Evolutionary conservation across 768 basidiomycete species (phyloP), one percentile per base, ranked within the genome.

Genomic region (Podaxis mareebaensis): DNA sequence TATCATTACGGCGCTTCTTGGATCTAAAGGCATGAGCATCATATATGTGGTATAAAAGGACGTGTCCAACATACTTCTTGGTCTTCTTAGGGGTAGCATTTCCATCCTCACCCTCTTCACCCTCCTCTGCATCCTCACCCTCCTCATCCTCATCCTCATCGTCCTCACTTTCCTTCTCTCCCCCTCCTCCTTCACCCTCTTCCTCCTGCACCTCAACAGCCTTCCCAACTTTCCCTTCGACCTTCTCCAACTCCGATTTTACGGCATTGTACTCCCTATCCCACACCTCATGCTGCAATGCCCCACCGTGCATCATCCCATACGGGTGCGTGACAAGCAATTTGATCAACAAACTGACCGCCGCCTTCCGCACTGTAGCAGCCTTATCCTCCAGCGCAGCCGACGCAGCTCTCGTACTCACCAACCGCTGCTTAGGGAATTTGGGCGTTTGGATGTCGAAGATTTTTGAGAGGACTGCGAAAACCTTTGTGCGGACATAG

Each of bases 401-500:
- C 36, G 92, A 86, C 0, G 95, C 91, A n/a, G 86, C 85, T 54
- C 82, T 79, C 4, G 95, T 90, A 38, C 95, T 86, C 20, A 80
- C 78, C 36, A 93, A 79, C 0, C 96, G 85, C 65, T 95, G 90
- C 73, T 93, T 92, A 0, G 95, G 94, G 75, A 95, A 95, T 69
- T 93, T 94, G 72, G 66, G 62, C 6, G 81, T 79, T 28, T 90
- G 83, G 56, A 96, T 86, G 13, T 79, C 77, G 72, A 91, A 91
- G 3, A 97, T 80, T 69, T 87, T 88, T 48, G 85, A 80, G 54
- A 97, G 77, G 1, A 92, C 92, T 7, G 81, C 73, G 51, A 98
- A 83, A 26, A 96, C 93, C 73, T 95, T 98, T 58, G 86, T 85
- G 56, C 97, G 90, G 36, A 99, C 96, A 74, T 95, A 99, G 54